Evolutionary conservation across 805 yeast genomes (phyloP).

Genomic region (Candida golubevii): DNA sequence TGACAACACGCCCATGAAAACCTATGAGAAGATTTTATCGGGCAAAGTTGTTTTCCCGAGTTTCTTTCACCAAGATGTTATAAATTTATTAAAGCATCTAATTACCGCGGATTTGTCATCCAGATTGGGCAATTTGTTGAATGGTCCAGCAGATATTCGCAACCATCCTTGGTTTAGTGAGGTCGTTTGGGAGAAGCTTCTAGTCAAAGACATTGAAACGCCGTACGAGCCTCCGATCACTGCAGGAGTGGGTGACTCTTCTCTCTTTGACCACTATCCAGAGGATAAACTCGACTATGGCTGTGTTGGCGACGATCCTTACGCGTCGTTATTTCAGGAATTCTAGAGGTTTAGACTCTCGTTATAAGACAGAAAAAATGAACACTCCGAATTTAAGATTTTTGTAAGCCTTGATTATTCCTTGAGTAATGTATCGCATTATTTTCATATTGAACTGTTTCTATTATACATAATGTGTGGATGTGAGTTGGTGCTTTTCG

Average conservation of each 20-base stretch:
- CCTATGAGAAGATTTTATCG: slow-evolving; percentile 53
- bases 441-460: too few species aligned
- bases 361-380: too few species aligned
- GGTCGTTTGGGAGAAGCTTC: slow-evolving; percentile 56
- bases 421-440: too few species aligned
- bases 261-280: slow-evolving; percentile 41
- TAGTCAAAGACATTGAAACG: slow-evolving; percentile 55
- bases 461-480: too few species aligned
- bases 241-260: slow-evolving; percentile 59
- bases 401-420: too few species aligned
- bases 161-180: slow-evolving; percentile 57
- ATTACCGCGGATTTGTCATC: slow-evolving; percentile 53
- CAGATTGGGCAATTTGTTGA: slow-evolving; percentile 54
- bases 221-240: slow-evolving; percentile 64
- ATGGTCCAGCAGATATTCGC: slow-evolving; percentile 54
- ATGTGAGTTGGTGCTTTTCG: too few species aligned
- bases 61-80: slow-evolving; percentile 50
- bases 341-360: slow-evolving; percentile 16
- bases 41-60: slow-evolving; percentile 53
- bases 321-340: slow-evolving; percentile 31
- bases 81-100: slow-evolving; percentile 46
- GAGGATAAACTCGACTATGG: slow-evolving; percentile 43
- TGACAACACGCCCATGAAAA: slow-evolving; percentile 60
- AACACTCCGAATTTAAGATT: too few species aligned
- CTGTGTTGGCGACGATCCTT: slow-evolving; percentile 35